Evolutionary conservation across 306 rosid genomes (phyloP).

Genomic region (Senna siamea): DNA sequence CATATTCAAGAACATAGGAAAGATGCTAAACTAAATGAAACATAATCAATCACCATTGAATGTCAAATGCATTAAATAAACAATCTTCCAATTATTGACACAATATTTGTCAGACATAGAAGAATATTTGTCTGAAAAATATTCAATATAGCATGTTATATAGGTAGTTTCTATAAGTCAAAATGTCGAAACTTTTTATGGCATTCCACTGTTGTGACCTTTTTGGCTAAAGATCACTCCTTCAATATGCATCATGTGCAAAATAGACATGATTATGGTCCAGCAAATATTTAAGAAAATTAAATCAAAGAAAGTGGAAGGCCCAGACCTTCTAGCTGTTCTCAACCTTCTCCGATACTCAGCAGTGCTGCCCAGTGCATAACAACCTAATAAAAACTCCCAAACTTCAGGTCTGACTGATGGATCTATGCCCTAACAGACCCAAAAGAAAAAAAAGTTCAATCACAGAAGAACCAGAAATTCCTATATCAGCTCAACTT

Average conservation of each 20-base stretch:
- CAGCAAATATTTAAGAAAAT: conserved; percentile 37
- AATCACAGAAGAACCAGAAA: conserved; percentile 34
- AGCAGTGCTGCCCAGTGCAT: conserved; percentile 74
- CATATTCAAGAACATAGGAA: conserved; percentile 25
- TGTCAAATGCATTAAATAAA: conserved; percentile 13
- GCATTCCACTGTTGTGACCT: background rate
- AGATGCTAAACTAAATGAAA: conserved; percentile 25
- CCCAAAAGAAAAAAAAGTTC: conserved; percentile 28
- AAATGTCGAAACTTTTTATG: background rate
- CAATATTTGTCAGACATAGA: conserved; percentile 31
- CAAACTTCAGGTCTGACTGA: conserved; percentile 86
- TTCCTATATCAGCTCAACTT: conserved; percentile 1
- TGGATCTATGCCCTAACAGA: conserved; percentile 84
- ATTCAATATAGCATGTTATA: conserved; percentile 26
- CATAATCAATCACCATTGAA: conserved; percentile 22
- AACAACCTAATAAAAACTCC: conserved; percentile 95
- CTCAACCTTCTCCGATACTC: conserved; percentile 71
- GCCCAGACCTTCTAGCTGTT: conserved; percentile 76
- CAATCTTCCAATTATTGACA: conserved; percentile 20
- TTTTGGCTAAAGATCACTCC: conserved; percentile 26
- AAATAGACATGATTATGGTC: conserved; percentile 25
- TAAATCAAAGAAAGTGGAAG: conserved; percentile 32
- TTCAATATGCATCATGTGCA: conserved; percentile 21
- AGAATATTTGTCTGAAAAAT: conserved; percentile 7
- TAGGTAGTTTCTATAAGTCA: background rate